Evolutionary conservation across 768 basidiomycete genomes (phyloP).

Genomic region (Trametes cingulata): DNA sequence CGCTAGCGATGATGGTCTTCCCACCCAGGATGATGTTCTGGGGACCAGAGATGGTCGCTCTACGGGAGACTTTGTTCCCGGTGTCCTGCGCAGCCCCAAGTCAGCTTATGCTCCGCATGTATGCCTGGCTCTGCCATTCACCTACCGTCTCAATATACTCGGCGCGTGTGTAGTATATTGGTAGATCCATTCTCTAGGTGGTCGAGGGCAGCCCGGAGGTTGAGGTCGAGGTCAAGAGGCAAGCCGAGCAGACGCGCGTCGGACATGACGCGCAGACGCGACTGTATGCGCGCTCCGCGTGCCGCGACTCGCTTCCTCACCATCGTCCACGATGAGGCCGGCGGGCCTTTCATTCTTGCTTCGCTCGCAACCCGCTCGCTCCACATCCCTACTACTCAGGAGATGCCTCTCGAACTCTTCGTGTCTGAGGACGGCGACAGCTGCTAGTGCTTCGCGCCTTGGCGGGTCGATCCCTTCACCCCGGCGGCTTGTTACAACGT

Average conservation of each 20-base stretch:
- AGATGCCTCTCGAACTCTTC: background rate
- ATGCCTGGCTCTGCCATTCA: background rate
- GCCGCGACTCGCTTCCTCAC: background rate
- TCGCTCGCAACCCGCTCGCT: background rate
- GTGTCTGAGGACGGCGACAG: background rate
- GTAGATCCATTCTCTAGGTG: slow-evolving; percentile 55
- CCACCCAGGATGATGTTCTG: slow-evolving; percentile 97
- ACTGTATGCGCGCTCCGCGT: slow-evolving; percentile 5
- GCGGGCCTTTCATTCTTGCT: background rate
- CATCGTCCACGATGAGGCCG: slow-evolving; percentile 8
- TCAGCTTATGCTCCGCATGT: background rate
- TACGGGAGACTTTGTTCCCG: slow-evolving; percentile 93
- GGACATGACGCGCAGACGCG: slow-evolving; percentile 1
- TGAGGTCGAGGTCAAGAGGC: slow-evolving; percentile 6
- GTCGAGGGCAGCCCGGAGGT: background rate
- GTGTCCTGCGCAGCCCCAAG: slow-evolving; percentile 65
- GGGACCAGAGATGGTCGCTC: slow-evolving; percentile 88
- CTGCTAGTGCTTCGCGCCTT: background rate
- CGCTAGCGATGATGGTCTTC: slow-evolving; percentile 91
- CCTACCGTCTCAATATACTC: slow-evolving; percentile 88
- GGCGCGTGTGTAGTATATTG: slow-evolving; percentile 75
- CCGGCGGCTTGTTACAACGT: background rate
- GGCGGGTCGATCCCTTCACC: background rate
- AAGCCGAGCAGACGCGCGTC: slow-evolving; percentile 10
- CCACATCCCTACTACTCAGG: background rate